Percentiles rank a stretch among this genome's conserved stretches.
These are phyloP conservation scores for Mrakia gelida DNA, from an alignment of 768 basidiomycete genomes.

Conservation along the genomic window DNA sequence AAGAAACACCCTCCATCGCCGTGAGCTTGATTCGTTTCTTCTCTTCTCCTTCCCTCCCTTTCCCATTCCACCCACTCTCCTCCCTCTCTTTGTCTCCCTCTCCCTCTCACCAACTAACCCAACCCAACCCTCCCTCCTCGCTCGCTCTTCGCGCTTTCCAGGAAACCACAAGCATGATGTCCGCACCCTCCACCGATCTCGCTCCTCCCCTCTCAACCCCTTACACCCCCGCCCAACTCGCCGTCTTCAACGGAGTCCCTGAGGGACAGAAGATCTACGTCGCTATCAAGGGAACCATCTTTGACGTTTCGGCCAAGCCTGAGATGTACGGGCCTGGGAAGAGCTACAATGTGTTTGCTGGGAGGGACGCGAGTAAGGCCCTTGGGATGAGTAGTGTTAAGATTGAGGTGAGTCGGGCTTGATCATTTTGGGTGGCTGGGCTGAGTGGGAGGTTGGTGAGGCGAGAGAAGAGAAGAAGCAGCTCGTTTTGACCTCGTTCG, in stretches of 20 bases:
- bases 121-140: no score
- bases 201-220: conserved; percentile 70
- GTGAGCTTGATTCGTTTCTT: neutral
- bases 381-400: conserved; percentile 49
- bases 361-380: conserved; percentile 85
- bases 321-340: conserved; percentile 82
- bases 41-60: neutral
- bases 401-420: conserved; percentile 15
- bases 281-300: conserved; percentile 87
- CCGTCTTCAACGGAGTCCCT: conserved; percentile 65
- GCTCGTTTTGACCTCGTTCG: no score
- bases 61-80: no score
- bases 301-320: conserved; percentile 77
- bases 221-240: conserved; percentile 65
- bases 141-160: neutral
- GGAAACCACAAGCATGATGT: conserved; percentile 33
- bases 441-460: neutral
- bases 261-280: conserved; percentile 72
- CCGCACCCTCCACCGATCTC: conserved; percentile 27
- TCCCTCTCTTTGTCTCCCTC: neutral
- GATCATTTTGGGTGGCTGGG: neutral
- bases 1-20: conserved; percentile 20
- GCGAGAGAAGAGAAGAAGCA: no score
- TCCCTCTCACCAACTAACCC: no score
- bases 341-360: conserved; percentile 75